Base-by-base conservation (phyloP, 768 basidiomycete genomes). In the Lactarius sp. region DNA sequence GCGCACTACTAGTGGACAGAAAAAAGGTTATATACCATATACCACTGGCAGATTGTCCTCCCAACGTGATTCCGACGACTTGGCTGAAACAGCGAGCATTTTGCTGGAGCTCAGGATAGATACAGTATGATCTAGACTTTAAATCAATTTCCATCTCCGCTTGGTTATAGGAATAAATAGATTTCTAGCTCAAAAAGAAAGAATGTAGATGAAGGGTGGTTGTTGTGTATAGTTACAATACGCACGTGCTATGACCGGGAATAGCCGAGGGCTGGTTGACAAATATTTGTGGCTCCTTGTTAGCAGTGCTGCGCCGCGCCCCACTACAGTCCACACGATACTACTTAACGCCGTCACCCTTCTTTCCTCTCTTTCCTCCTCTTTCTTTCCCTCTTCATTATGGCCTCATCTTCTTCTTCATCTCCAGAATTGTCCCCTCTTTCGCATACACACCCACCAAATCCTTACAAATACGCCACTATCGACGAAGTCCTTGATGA, bases 401-500 rank as follows among this genome's bases (percentile, higher is more conserved):
- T 90, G 89, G 79, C 87, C 37, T 87, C 87, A 34, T 88, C 88
- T 52, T 88, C 88, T 7, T 87, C 87, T 36, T 90, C 88, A 65
- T 90, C 88, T 49, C 87, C 88, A 66, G 88, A 90, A 79, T 83
- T 87, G 67, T 76, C 78, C 56, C 74, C 80, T 62, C 76, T 82
- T 34, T 65, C 52, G 9, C 61, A 67, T 42, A 50, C 54, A 52
- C 72, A 76, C 64, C 79, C 79, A 66, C 75, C 80, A 41, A 88
- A 88, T 75, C 87, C 88, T 72, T 80, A 86, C 75, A 85, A 86
- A 66, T 68, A 69, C 52, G 62, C 72, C 53, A 84, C 84, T 46
- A 85, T 90, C 66, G 89, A 91, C 27, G 90, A 94, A 75, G 89
- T 93, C 59, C 82, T 95, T 57, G 93, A 94, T 73, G 93, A 95